phyloP scores from a whole-genome alignment of 139 green algal genomes.

The Desmodesmus armatus region DNA sequence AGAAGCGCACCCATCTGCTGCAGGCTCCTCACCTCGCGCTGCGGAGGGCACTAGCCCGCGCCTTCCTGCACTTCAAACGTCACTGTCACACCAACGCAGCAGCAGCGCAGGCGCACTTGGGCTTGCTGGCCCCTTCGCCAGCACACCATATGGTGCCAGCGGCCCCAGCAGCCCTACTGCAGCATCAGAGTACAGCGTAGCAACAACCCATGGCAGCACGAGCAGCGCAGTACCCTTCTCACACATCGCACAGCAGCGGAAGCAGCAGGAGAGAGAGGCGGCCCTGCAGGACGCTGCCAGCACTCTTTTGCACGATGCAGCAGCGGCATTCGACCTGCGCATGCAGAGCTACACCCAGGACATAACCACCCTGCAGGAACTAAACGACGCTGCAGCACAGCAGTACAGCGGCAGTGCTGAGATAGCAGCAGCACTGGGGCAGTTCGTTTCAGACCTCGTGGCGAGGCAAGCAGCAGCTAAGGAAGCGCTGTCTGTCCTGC shows the following conservation, averaged over 20 bases:
- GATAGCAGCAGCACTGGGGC: slow-evolving; percentile 27
- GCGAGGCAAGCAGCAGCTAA: neutral
- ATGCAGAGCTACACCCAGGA: neutral
- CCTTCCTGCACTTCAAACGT: no score
- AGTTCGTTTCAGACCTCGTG: slow-evolving; percentile 28
- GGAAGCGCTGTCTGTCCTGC: slow-evolving; percentile 15
- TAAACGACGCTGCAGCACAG: slow-evolving; percentile 31
- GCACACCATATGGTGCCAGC: neutral
- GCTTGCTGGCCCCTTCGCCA: no score
- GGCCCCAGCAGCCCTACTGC: slow-evolving; percentile 24
- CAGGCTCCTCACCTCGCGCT: no score
- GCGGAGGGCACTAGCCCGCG: no score
- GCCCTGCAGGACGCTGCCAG: neutral
- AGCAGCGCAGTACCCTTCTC: slow-evolving; percentile 35
- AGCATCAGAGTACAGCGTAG: slow-evolving; percentile 17
- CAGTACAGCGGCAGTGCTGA: slow-evolving; percentile 29
- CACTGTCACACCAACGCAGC: no score
- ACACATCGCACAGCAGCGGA: slow-evolving; percentile 27
- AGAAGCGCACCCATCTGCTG: no score
- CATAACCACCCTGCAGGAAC: neutral
- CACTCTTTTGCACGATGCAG: neutral
- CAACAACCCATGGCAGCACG: slow-evolving; percentile 6
- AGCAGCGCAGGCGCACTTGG: no score
- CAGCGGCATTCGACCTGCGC: slow-evolving; percentile 19
- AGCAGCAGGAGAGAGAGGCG: neutral